These are phyloP conservation scores for Lactarius akahatsu DNA, from an alignment of 768 basidiomycete species.

Conservation along the genomic window DNA sequence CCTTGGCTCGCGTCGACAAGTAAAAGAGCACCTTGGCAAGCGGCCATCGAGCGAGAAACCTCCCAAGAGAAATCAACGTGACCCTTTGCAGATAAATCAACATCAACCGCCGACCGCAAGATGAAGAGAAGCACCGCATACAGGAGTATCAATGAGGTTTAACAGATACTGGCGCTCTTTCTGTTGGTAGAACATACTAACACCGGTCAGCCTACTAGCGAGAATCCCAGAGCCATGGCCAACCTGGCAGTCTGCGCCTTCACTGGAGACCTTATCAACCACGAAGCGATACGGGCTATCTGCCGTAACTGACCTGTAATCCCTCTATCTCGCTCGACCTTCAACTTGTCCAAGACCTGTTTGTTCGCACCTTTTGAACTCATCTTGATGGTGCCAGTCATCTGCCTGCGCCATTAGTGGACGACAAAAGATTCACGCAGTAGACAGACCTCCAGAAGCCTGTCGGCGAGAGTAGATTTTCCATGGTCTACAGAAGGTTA, in stretches of 20 bases:
- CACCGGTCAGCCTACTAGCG: constrained; percentile 25
- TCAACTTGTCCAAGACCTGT: constrained; percentile 89
- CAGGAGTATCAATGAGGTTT: constrained; percentile 96
- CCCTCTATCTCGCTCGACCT: constrained; percentile 94
- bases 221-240: constrained; percentile 6
- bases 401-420: constrained; percentile 44
- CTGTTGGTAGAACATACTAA: constrained; percentile 74
- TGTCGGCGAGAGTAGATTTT: constrained; percentile 92
- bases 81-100: constrained; percentile 47
- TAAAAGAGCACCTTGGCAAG: constrained; percentile 84
- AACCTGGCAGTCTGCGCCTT: constrained; percentile 95
- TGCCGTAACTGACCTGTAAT: constrained; percentile 69
- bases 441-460: constrained; percentile 68
- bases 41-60: constrained; percentile 87
- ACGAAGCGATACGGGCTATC: neutral
- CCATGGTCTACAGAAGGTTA: constrained; percentile 67
- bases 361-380: constrained; percentile 66
- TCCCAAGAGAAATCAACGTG: constrained; percentile 99
- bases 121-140: constrained; percentile 35
- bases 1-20: constrained; percentile 98
- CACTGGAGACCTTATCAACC: constrained; percentile 46
- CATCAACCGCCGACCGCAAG: neutral
- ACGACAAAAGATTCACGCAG: constrained; percentile 4
- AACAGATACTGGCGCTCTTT: constrained; percentile 64
- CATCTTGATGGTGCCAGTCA: constrained; percentile 83